A percentile compares a stretch with the other conserved stretches of the same genome.
phyloP scores from a whole-genome alignment of 2,329 filamentous ascomycete species.

The Basipetospora sp. region DNA sequence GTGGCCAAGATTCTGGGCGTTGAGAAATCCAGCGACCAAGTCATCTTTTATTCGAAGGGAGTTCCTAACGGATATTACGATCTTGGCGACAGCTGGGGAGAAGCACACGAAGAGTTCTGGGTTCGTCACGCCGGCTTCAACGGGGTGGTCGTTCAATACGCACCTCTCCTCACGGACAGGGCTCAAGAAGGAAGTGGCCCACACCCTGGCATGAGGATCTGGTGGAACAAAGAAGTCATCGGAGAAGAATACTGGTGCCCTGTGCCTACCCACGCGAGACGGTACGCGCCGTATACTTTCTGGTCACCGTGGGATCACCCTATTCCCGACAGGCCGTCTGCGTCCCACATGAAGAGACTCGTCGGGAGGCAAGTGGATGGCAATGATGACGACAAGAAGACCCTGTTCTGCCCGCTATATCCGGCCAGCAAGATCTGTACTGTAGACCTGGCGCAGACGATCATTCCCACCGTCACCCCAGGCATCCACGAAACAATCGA shows the following conservation, averaged over 20 bases:
- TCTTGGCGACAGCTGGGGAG: background rate
- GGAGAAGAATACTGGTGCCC: slow-evolving; percentile 16
- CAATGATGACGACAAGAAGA: too few species aligned
- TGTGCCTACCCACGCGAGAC: background rate
- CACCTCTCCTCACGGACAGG: background rate
- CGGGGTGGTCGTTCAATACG: slow-evolving; percentile 1
- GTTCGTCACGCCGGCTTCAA: background rate
- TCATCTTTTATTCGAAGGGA: background rate
- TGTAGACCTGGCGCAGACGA: slow-evolving; percentile 2
- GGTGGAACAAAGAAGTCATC: slow-evolving; percentile 8
- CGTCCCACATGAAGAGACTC: too few species aligned
- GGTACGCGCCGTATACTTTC: too few species aligned
- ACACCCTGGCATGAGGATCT: slow-evolving; percentile 2
- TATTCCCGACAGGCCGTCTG: too few species aligned
- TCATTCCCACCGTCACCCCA: slow-evolving; percentile 1
- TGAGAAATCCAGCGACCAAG: background rate
- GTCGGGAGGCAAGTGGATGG: too few species aligned
- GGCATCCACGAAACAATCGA: slow-evolving; percentile 4
- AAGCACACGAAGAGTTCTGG: background rate
- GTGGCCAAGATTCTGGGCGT: background rate
- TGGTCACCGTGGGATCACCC: too few species aligned
- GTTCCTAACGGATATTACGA: background rate
- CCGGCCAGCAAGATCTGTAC: too few species aligned
- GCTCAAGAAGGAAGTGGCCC: background rate
- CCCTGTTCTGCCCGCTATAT: too few species aligned